Evolutionary conservation across 768 basidiomycete genomes (phyloP).

Genomic region (Lepiota brunneoincarnata): DNA sequence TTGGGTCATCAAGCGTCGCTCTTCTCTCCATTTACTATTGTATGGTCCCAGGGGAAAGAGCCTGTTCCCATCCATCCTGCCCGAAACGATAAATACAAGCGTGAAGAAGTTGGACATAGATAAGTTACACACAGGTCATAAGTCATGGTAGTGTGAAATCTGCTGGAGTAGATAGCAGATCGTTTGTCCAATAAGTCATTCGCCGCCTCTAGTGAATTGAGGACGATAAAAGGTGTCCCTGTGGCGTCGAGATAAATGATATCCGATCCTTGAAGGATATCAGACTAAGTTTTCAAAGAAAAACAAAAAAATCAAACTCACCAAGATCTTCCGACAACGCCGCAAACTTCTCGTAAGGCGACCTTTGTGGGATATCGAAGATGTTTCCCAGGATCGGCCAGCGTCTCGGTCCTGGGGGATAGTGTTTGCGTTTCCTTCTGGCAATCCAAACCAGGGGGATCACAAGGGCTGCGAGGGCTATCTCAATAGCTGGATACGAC

Average conservation of each 20-base stretch:
- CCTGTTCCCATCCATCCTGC: neutral
- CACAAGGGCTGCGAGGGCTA: neutral
- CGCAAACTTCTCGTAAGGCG: slow-evolving; percentile 5
- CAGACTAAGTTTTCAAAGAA: neutral
- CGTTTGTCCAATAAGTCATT: slow-evolving; percentile 21
- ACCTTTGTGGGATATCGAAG: slow-evolving; percentile 36
- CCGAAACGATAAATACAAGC: too few relatives aligned
- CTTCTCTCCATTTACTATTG: slow-evolving; percentile 8
- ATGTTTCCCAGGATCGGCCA: slow-evolving; percentile 42
- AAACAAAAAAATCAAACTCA: neutral
- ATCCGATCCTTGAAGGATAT: slow-evolving; percentile 17
- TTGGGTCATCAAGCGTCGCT: slow-evolving; percentile 2
- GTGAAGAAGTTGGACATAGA: too few relatives aligned
- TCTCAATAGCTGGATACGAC: too few relatives aligned
- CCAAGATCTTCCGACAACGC: neutral
- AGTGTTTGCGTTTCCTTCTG: neutral
- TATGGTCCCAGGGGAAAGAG: slow-evolving; percentile 6
- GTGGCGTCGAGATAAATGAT: slow-evolving; percentile 20
- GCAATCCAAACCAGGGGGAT: neutral
- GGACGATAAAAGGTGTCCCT: slow-evolving; percentile 17
- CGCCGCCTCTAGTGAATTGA: slow-evolving; percentile 19
- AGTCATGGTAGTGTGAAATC: slow-evolving; percentile 3
- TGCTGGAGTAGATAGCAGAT: slow-evolving; percentile 16
- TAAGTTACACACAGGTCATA: slow-evolving; percentile 5
- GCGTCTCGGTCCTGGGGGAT: slow-evolving; percentile 37